Base-by-base conservation (phyloP, 2,329 filamentous ascomycete genomes). In the Alternaria postmessia region DNA sequence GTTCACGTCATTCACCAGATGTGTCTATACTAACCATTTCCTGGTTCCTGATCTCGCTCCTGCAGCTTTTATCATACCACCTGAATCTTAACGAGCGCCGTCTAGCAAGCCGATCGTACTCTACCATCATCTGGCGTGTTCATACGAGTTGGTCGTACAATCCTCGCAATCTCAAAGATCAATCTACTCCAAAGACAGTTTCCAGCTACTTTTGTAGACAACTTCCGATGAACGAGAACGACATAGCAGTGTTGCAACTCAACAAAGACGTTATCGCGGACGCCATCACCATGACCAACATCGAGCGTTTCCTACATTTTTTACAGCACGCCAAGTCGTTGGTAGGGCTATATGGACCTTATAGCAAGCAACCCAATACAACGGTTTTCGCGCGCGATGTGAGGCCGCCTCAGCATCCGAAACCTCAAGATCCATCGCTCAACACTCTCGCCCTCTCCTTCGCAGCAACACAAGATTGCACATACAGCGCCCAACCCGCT, bases 381-480 rank as follows among this genome's bases (percentile, higher is more conserved):
- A 60, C 47, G 1, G 59, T 65, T 7, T 63, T 68, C 42, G 9
- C 41, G 2, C 62, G 65, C 28, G 12, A 14, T 42, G 6, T 42
- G 11, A 3, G 20, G 39, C 54, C 62, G 7, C 16, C 26, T 3
- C 24, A 7, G 7, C 47, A 32, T 18, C 54, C 5, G n/a, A 12
- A 30, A 32, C 26, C 2, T n/a, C 26, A 12, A 6, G 41, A 48
- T 1, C 36, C 58, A 5, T 58, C 64, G 7, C 30, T 38, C 2
- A 53, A 39, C 51, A 24, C 36, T 3, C 28, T 73, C 9, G 66
- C 68, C 14, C 38, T 22, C 2, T 67, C 68, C 3, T 46, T 72
- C 11, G 59, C 66, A 8, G 63, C 66, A 26, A 66, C 70, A 1
- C 69, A 72, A 57, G 66, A 71, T 39, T 56, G 52, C 3, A 57